phyloP scores from a whole-genome alignment of 2,329 filamentous ascomycete species.

The Blastomyces parvus region DNA sequence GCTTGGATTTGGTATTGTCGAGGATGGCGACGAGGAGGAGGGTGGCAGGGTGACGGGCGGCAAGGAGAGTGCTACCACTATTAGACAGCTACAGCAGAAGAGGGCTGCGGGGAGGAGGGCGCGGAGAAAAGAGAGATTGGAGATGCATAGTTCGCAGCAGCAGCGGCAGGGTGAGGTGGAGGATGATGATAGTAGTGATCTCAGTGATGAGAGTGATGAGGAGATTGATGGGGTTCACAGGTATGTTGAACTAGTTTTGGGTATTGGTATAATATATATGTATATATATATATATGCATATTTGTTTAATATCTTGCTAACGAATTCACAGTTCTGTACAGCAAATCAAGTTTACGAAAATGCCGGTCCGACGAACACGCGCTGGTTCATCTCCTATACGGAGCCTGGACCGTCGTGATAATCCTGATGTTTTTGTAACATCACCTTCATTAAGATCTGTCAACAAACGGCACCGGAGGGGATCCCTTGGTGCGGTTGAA shows the following conservation, averaged over 20 bases:
- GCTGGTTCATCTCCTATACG: conserved; percentile 83
- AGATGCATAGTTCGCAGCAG: conserved; percentile 23
- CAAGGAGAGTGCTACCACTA: conserved; percentile 44
- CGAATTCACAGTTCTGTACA: conserved; percentile 54
- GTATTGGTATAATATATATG: neutral
- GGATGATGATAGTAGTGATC: conserved; percentile 57
- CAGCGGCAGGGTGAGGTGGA: conserved; percentile 42
- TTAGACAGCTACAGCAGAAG: conserved; percentile 38
- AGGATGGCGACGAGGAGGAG: conserved; percentile 52
- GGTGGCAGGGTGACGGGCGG: conserved; percentile 54
- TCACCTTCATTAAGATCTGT: conserved; percentile 46
- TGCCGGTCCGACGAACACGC: conserved; percentile 68
- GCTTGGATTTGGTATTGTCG: conserved; percentile 24
- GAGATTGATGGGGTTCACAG: conserved; percentile 41
- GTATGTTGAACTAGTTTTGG: conserved; percentile 16
- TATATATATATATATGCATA: no score
- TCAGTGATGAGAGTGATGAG: conserved; percentile 58
- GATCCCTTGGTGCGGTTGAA: conserved; percentile 49
- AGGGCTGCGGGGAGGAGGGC: conserved; percentile 18
- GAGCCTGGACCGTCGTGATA: conserved; percentile 36
- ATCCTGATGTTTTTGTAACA: conserved; percentile 44
- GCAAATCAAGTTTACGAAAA: conserved; percentile 92
- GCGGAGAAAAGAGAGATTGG: conserved; percentile 10
- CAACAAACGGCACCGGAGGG: conserved; percentile 41
- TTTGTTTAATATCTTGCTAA: neutral